Evolutionary conservation across 2,329 filamentous ascomycete genomes (phyloP).

Genomic region (Aspergillus vadensis): DNA sequence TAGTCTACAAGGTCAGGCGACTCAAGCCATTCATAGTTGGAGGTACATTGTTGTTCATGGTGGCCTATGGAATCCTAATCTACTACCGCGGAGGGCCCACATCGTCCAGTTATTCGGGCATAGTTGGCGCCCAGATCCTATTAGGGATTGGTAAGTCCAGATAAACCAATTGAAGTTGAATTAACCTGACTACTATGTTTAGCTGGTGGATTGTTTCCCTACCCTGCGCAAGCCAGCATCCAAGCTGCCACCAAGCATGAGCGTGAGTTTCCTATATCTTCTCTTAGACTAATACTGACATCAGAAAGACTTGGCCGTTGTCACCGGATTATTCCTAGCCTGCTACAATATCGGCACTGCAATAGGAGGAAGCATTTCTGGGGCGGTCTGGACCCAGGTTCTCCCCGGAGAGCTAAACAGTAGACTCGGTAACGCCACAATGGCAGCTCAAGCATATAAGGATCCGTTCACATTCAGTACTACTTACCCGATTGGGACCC

Average conservation of each 20-base stretch:
- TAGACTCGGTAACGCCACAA: slow-evolving; percentile 42
- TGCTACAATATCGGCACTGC: slow-evolving; percentile 66
- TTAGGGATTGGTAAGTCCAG: slow-evolving; percentile 55
- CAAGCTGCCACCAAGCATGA: slow-evolving; percentile 55
- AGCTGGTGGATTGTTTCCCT: slow-evolving; percentile 63
- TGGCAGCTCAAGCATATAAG: slow-evolving; percentile 45
- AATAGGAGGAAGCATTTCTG: slow-evolving; percentile 62
- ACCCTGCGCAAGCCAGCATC: slow-evolving; percentile 54
- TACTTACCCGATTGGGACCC: slow-evolving; percentile 48
- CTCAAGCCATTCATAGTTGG: slow-evolving; percentile 66
- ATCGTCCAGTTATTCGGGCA: slow-evolving; percentile 52
- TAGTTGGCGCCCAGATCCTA: slow-evolving; percentile 64
- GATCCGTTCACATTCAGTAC: slow-evolving; percentile 44
- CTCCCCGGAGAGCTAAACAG: slow-evolving; percentile 51
- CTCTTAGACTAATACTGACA: background rate
- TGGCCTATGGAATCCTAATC: slow-evolving; percentile 67
- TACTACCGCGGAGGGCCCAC: slow-evolving; percentile 59
- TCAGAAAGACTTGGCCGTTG: slow-evolving; percentile 58
- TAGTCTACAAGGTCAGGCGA: slow-evolving; percentile 60
- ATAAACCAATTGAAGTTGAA: too few species aligned
- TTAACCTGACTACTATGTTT: background rate
- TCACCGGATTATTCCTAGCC: slow-evolving; percentile 65
- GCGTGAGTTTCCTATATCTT: slow-evolving; percentile 29
- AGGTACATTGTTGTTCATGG: slow-evolving; percentile 62
- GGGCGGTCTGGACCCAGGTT: slow-evolving; percentile 64